Evolutionary conservation across 345 rosid species (phyloP).

Genomic region (Combretum micranthum): DNA sequence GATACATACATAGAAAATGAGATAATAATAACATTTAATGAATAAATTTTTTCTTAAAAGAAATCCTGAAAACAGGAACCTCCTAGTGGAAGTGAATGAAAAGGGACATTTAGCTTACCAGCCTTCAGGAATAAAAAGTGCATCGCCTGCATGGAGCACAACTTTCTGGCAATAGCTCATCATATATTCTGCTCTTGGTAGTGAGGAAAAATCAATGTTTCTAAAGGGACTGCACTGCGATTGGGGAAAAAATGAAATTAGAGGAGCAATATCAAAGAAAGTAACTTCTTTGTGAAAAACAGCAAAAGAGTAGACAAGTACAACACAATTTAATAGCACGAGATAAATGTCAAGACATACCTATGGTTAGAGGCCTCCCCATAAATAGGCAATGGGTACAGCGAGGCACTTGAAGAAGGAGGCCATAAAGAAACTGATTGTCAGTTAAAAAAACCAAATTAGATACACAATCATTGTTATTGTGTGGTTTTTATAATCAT

Average conservation of each 20-base stretch:
- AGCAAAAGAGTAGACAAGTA: neutral
- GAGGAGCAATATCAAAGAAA: neutral
- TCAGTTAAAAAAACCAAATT: conserved; percentile 3
- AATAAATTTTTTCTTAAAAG: no score
- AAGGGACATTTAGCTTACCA: conserved; percentile 47
- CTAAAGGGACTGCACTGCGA: conserved; percentile 63
- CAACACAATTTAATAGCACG: neutral
- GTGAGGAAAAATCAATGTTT: conserved; percentile 49
- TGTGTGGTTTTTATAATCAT: no score
- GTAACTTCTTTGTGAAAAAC: neutral
- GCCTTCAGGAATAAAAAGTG: conserved; percentile 98
- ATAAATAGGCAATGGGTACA: conserved; percentile 81
- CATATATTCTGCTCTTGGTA: conserved; percentile 67
- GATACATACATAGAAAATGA: no score
- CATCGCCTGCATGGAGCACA: conserved; percentile 76
- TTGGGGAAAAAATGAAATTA: conserved; percentile 7
- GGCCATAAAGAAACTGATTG: conserved; percentile 80
- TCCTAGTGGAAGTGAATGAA: neutral
- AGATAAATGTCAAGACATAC: conserved; percentile 25
- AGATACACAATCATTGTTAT: no score
- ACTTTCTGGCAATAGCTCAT: conserved; percentile 52
- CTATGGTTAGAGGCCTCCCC: conserved; percentile 97
- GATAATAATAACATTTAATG: no score
- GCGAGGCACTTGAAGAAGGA: conserved; percentile 73
- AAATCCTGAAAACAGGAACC: no score